phyloP scores from a whole-genome alignment of 495 filamentous ascomycete genomes.

The Penicillium tannophilum region DNA sequence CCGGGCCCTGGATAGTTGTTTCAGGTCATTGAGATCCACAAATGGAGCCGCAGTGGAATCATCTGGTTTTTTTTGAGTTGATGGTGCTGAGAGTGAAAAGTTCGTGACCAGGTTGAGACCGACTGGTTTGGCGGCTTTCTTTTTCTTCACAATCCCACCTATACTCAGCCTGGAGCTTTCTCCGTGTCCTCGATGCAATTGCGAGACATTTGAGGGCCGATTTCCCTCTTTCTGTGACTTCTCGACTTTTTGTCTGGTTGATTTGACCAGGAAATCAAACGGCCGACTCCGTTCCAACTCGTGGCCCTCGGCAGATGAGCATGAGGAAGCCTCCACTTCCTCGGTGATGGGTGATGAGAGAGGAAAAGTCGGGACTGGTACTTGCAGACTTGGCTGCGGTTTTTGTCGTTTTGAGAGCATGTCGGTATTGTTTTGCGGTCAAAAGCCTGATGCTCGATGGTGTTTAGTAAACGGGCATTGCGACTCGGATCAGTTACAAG shows the following conservation, averaged over 20 bases:
- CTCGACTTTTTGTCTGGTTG: conserved; percentile 30
- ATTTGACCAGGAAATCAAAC: conserved; percentile 36
- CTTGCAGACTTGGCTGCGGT: conserved; percentile 31
- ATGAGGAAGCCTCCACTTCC: conserved; percentile 42
- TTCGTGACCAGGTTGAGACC: conserved; percentile 69
- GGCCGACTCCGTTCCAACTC: conserved; percentile 33
- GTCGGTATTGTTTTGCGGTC: conserved; percentile 7
- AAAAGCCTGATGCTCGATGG: not conserved
- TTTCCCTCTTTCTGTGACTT: conserved; percentile 13
- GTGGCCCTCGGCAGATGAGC: conserved; percentile 37
- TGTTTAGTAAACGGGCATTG: not conserved
- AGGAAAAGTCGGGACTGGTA: conserved; percentile 43
- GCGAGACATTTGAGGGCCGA: conserved; percentile 14
- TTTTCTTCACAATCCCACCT: conserved; percentile 44
- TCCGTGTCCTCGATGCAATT: not conserved
- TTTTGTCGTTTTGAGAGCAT: conserved; percentile 30
- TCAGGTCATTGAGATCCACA: conserved; percentile 45
- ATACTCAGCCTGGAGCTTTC: conserved; percentile 16
- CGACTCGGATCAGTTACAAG: not conserved
- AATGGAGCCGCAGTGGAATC: conserved; percentile 24
- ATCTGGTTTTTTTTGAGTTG: conserved; percentile 6
- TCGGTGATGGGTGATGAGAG: conserved; percentile 50
- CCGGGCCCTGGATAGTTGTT: conserved; percentile 37
- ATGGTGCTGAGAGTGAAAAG: conserved; percentile 32
- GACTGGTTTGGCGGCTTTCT: conserved; percentile 45